Evolutionary conservation across 2,329 filamentous ascomycete genomes (phyloP).

Genomic region (Drechslera avenae): DNA sequence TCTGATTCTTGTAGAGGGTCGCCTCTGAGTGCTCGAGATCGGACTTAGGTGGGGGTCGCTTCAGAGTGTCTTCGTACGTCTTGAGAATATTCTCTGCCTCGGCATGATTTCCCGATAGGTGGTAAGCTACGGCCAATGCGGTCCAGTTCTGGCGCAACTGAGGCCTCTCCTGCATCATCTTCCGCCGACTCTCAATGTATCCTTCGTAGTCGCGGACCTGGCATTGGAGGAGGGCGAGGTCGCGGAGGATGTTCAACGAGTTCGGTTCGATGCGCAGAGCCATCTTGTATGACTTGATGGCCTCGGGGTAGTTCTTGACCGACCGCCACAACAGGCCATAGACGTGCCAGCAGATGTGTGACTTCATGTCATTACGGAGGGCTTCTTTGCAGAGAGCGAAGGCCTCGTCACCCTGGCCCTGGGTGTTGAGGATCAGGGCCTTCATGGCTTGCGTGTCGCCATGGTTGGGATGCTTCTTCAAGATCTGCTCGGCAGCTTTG

Average conservation of each 20-base stretch:
- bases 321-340: slow-evolving; percentile 93
- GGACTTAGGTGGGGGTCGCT: slow-evolving; percentile 73
- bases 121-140: slow-evolving; percentile 90
- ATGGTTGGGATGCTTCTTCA: slow-evolving; percentile 93
- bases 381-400: slow-evolving; percentile 92
- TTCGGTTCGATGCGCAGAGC: slow-evolving; percentile 93
- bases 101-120: slow-evolving; percentile 81
- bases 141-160: slow-evolving; percentile 93
- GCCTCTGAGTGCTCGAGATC: slow-evolving; percentile 96
- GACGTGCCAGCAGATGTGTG: slow-evolving; percentile 99
- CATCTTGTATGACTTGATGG: slow-evolving; percentile 98
- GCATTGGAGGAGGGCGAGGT: slow-evolving; percentile 88
- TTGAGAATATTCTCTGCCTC: slow-evolving; percentile 90
- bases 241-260: slow-evolving; percentile 89
- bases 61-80: slow-evolving; percentile 92
- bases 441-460: slow-evolving; percentile 99
- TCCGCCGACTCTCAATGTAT: slow-evolving; percentile 84
- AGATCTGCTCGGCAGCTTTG: slow-evolving; percentile 94
- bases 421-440: slow-evolving; percentile 90
- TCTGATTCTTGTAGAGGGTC: slow-evolving; percentile 89
- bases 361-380: slow-evolving; percentile 96
- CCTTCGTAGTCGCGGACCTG: slow-evolving; percentile 96
- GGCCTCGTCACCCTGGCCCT: slow-evolving; percentile 91
- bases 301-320: slow-evolving; percentile 97
- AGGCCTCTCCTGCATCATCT: slow-evolving; percentile 85